phyloP scores from a whole-genome alignment of 2,329 filamentous ascomycete species.

The Cladorrhinum sp. region DNA sequence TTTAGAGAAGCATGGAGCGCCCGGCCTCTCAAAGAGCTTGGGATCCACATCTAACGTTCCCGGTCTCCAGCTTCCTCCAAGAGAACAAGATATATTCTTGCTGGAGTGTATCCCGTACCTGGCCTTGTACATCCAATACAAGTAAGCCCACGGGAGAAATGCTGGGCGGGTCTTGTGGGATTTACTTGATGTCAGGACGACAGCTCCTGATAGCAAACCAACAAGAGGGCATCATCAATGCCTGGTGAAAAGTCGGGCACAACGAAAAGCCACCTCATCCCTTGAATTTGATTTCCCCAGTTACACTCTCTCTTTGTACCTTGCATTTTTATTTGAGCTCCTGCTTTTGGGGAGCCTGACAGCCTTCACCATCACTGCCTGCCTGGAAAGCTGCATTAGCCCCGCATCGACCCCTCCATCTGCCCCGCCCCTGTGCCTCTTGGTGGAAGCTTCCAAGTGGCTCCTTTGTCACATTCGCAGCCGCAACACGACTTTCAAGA shows the following conservation, averaged over 20 bases:
- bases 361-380: not conserved
- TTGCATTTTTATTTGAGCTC: not conserved
- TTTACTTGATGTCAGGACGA: not conserved
- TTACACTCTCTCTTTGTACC: not conserved
- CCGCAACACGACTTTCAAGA: not conserved
- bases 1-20: not conserved
- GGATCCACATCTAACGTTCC: not conserved
- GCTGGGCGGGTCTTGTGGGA: not conserved
- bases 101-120: no score
- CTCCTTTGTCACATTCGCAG: not conserved
- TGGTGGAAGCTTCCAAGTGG: not conserved
- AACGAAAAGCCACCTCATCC: no score
- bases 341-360: not conserved
- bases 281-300: no score
- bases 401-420: constrained; percentile 7
- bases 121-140: no score
- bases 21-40: not conserved
- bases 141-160: not conserved
- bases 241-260: no score
- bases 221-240: no score
- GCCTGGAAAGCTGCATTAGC: constrained; percentile 6
- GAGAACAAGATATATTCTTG: not conserved
- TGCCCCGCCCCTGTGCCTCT: constrained; percentile 1
- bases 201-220: not conserved
- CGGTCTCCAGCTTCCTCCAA: no score